Conservation (phyloP, 108 stramenopile species). For the Pseudonitzschia delicatissima region DNA sequence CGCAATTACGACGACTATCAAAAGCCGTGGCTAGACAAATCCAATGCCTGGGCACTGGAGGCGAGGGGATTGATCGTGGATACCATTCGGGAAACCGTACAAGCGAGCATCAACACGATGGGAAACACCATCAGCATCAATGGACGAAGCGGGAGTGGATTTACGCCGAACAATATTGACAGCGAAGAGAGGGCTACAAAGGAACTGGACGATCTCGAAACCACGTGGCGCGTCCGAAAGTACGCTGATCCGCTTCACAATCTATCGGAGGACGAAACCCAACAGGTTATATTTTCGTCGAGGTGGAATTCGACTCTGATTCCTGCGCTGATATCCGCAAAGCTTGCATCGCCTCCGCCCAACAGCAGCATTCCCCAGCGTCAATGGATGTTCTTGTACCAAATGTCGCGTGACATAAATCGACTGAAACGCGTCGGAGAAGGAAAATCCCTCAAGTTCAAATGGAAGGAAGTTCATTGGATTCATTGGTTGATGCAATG, state of each 20-base stretch:
- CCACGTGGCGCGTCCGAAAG: slow-evolving; percentile 11
- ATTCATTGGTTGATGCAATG: slow-evolving; percentile 36
- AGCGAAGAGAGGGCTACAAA: not conserved
- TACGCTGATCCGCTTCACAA: not conserved
- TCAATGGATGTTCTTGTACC: slow-evolving; percentile 25
- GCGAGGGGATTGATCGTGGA: slow-evolving; percentile 29
- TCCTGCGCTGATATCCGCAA: not conserved
- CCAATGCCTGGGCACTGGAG: slow-evolving; percentile 27
- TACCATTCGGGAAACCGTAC: slow-evolving; percentile 23
- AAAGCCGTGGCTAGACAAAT: slow-evolving; percentile 15
- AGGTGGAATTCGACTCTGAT: not conserved
- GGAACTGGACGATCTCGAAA: slow-evolving; percentile 10
- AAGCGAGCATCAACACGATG: slow-evolving; percentile 5
- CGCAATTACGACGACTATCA: slow-evolving; percentile 9
- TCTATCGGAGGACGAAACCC: not conserved
- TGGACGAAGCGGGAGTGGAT: not conserved
- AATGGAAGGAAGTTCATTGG: slow-evolving; percentile 29
- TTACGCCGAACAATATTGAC: not conserved
- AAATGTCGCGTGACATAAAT: slow-evolving; percentile 30
- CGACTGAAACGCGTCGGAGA: slow-evolving; percentile 40
- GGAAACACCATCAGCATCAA: not conserved
- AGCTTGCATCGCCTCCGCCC: not conserved
- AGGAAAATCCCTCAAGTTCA: slow-evolving; percentile 28
- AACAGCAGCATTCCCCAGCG: not conserved
- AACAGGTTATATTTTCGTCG: not conserved